Percentiles rank a stretch among this genome's conserved stretches.
Conservation (phyloP, 345 rosid genomes). For the Lepidium africanum region DNA sequence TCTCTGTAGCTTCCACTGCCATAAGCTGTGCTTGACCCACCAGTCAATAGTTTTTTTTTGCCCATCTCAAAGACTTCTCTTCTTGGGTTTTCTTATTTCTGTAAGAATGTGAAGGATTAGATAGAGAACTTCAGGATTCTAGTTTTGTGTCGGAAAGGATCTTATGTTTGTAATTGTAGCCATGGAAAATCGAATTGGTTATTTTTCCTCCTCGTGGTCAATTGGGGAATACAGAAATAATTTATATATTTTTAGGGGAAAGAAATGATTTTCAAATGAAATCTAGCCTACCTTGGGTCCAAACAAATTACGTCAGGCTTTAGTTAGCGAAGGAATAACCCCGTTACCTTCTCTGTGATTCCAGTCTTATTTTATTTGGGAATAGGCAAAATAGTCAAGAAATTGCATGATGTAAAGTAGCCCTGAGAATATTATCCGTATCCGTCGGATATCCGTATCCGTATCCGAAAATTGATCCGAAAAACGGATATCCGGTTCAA, state of each 20-base stretch:
- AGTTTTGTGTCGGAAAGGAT: not conserved
- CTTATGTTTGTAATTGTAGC: not conserved
- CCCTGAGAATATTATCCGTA: too few relatives aligned
- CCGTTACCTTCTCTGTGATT: too few relatives aligned
- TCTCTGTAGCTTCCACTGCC: conserved; percentile 50
- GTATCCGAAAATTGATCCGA: too few relatives aligned
- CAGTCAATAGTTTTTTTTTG: conserved; percentile 46
- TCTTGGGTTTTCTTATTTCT: not conserved
- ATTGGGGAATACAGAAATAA: not conserved
- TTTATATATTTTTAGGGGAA: not conserved
- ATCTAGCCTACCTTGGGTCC: not conserved
- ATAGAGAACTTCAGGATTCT: not conserved
- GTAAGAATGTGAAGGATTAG: not conserved
- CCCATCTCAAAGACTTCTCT: conserved; percentile 33
- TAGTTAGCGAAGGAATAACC: too few relatives aligned
- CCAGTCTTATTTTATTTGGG: too few relatives aligned
- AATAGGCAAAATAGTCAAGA: too few relatives aligned
- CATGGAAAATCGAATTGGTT: conserved; percentile 4
- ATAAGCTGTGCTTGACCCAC: conserved; percentile 47
- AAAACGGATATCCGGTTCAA: too few relatives aligned
- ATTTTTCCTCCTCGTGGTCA: not conserved
- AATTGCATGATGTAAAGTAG: too few relatives aligned
- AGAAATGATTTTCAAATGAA: not conserved
- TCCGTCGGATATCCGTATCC: too few relatives aligned
- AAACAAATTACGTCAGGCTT: too few relatives aligned